These are phyloP conservation scores for Coemansia sp. DNA, from an alignment of 192 early-diverging fungal species.

Conservation along the genomic window DNA sequence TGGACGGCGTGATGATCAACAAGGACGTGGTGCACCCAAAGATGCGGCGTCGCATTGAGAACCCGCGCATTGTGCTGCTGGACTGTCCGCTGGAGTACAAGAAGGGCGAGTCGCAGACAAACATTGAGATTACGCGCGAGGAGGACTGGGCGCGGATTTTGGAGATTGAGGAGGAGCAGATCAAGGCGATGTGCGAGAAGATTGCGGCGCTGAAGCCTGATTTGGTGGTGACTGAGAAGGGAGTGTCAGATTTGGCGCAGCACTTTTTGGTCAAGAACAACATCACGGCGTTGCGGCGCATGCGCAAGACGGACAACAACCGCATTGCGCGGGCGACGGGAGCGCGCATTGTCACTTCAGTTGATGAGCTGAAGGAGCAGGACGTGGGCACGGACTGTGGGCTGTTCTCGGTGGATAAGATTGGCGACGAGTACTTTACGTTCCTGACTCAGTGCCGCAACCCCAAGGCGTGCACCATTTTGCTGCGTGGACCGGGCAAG, in stretches of 20 bases:
- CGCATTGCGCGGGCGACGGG: conserved; percentile 97
- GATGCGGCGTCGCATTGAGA: conserved; percentile 92
- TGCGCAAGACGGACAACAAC: conserved; percentile 98
- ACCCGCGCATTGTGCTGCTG: conserved; percentile 92
- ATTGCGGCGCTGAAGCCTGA: conserved; percentile 97
- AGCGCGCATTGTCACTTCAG: conserved; percentile 93
- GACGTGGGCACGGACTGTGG: conserved; percentile 97
- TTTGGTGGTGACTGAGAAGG: conserved; percentile 98
- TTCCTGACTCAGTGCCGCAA: conserved; percentile 91
- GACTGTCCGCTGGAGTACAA: conserved; percentile 99
- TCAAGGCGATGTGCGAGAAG: conserved; percentile 95
- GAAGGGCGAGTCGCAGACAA: conserved; percentile 99
- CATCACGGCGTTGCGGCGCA: conserved; percentile 96
- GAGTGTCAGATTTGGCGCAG: conserved; percentile 97
- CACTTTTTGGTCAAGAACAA: conserved; percentile 97
- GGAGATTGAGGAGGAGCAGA: conserved; percentile 99
- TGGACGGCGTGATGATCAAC: conserved; percentile 98
- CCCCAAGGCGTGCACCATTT: conserved; percentile 98
- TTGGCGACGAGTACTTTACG: conserved; percentile 99
- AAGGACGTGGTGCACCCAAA: conserved; percentile 99
- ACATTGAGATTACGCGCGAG: conserved; percentile 97
- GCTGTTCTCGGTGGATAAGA: conserved; percentile 91
- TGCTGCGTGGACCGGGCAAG: conserved; percentile 96
- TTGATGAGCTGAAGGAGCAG: conserved; percentile 93
- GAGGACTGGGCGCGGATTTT: conserved; percentile 93